These are phyloP conservation scores for Candida sanyaensis DNA, from an alignment of 1,139 yeast genomes.

Conservation along the genomic window DNA sequence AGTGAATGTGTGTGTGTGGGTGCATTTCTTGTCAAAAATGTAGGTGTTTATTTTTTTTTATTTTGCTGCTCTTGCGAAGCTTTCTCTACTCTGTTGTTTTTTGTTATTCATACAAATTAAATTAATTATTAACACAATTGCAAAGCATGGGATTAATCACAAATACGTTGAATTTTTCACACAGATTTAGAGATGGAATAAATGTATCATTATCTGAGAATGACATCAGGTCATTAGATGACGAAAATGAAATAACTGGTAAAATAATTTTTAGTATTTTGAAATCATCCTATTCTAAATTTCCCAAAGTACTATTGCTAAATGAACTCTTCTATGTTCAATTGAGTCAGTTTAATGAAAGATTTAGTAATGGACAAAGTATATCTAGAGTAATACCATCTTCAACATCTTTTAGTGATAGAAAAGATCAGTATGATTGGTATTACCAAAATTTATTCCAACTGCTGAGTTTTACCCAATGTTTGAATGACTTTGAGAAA, in stretches of 20 bases:
- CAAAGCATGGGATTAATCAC: too few relatives aligned
- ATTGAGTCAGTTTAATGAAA: not conserved
- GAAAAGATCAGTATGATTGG: not conserved
- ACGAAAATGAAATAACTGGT: not conserved
- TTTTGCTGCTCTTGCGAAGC: not conserved
- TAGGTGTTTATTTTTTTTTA: too few relatives aligned
- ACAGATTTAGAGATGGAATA: not conserved
- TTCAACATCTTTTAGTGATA: too few relatives aligned
- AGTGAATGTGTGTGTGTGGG: not conserved
- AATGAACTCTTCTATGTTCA: not conserved
- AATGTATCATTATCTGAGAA: not conserved
- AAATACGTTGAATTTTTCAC: not conserved
- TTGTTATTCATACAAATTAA: not conserved
- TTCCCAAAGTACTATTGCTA: not conserved
- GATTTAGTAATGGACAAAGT: too few relatives aligned
- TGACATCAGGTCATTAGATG: not conserved
- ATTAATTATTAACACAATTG: too few relatives aligned
- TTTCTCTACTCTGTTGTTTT: not conserved
- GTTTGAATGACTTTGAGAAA: not conserved
- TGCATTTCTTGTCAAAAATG: too few relatives aligned
- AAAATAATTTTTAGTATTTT: not conserved
- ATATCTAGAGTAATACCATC: too few relatives aligned
- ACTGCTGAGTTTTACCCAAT: not conserved
- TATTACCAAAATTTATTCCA: not conserved
- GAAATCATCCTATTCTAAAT: not conserved